Conservation (phyloP, 768 basidiomycete genomes). For the Russula vinacea region DNA sequence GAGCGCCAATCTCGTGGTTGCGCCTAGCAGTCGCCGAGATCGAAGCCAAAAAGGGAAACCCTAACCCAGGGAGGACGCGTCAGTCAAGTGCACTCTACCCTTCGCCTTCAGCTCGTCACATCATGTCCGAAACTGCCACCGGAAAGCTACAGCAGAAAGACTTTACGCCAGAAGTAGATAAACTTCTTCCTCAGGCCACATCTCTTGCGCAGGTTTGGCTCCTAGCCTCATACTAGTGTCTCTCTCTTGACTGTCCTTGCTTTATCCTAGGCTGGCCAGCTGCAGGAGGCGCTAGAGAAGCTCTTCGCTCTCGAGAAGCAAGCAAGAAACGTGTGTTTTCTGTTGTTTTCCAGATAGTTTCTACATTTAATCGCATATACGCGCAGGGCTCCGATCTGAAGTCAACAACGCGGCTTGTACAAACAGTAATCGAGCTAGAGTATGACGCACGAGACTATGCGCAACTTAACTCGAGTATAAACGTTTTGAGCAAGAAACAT, state of each 20-base stretch:
- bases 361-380: slow-evolving; percentile 3
- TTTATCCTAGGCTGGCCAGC: slow-evolving; percentile 63
- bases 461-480: slow-evolving; percentile 67
- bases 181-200: slow-evolving; percentile 65
- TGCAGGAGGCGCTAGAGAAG: slow-evolving; percentile 87
- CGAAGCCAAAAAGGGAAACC: slow-evolving; percentile 24
- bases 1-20: slow-evolving; percentile 7
- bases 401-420: slow-evolving; percentile 87
- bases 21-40: slow-evolving; percentile 16
- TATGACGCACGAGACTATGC: slow-evolving; percentile 69
- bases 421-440: slow-evolving; percentile 65
- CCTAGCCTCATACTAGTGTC: neutral
- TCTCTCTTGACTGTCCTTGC: slow-evolving; percentile 5
- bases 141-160: slow-evolving; percentile 83
- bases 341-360: slow-evolving; percentile 20
- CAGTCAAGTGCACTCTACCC: slow-evolving; percentile 30
- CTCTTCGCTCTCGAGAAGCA: slow-evolving; percentile 90
- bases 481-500: slow-evolving; percentile 86
- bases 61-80: slow-evolving; percentile 38
- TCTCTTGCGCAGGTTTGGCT: slow-evolving; percentile 64
- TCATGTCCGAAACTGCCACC: slow-evolving; percentile 57
- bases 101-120: neutral
- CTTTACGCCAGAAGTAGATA: slow-evolving; percentile 79
- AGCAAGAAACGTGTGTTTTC: slow-evolving; percentile 75
- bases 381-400: slow-evolving; percentile 82